Conservation (phyloP, 352 stramenopile species). For the Halophytophthora polymorphica region DNA sequence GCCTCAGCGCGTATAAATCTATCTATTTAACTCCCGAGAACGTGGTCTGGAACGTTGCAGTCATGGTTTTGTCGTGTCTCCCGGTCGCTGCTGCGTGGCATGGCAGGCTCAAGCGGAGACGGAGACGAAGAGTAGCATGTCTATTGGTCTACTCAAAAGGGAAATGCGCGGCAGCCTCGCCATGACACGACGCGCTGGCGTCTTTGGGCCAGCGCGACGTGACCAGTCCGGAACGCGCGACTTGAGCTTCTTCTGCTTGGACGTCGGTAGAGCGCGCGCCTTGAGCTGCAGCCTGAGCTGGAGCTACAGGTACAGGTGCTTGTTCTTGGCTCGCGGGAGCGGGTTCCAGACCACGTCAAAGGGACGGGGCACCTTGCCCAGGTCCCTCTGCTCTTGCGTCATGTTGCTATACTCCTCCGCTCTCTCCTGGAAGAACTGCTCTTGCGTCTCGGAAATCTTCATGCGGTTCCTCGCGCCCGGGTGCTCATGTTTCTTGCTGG, state of each 20-base stretch:
- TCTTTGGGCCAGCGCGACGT: no score
- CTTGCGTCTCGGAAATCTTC: slow-evolving; percentile 18
- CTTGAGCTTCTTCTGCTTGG: slow-evolving; percentile 5
- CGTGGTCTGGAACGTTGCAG: no score
- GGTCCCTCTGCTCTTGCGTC: slow-evolving; percentile 32
- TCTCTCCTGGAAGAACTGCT: slow-evolving; percentile 53
- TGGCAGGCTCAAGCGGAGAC: no score
- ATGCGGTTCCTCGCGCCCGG: no score
- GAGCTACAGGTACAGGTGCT: slow-evolving; percentile 75
- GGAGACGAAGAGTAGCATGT: neutral
- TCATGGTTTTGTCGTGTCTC: no score
- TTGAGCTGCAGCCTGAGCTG: neutral
- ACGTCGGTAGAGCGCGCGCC: no score
- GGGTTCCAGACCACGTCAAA: slow-evolving; percentile 80
- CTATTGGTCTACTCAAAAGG: slow-evolving; percentile 2
- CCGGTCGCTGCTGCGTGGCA: no score
- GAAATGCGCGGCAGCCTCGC: neutral
- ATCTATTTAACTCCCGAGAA: neutral
- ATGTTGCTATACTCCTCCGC: slow-evolving; percentile 33
- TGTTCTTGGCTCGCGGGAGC: slow-evolving; percentile 56
- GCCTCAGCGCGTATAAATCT: neutral
- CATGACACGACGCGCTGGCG: no score
- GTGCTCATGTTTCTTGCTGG: no score
- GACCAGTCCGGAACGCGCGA: no score
- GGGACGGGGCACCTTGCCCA: slow-evolving; percentile 42